These are phyloP conservation scores for Curvularia sp. DNA, from an alignment of 2,329 filamentous ascomycete species.

Conservation along the genomic window DNA sequence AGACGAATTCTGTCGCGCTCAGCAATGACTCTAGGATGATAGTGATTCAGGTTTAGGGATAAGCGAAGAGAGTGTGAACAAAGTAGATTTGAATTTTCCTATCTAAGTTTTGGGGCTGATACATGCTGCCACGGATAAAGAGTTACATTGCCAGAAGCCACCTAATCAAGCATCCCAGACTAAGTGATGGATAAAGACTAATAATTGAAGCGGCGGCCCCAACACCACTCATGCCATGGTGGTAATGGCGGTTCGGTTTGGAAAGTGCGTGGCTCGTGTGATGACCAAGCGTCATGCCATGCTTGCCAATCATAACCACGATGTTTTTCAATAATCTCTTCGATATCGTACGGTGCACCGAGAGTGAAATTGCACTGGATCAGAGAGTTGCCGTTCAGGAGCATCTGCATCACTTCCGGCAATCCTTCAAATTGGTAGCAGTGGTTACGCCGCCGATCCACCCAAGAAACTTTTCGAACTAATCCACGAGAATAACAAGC, in stretches of 20 bases:
- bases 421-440: neutral
- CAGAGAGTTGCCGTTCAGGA: neutral
- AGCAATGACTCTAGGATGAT: no score
- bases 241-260: constrained; percentile 1
- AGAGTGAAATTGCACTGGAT: neutral
- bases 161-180: neutral
- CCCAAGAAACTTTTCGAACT: neutral
- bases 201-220: neutral
- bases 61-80: no score
- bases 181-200: neutral
- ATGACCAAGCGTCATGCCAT: neutral
- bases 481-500: neutral
- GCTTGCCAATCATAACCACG: neutral
- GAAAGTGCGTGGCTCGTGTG: neutral
- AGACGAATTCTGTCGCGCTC: no score
- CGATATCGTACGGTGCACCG: neutral
- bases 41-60: no score
- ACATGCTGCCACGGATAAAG: no score
- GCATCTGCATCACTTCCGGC: neutral
- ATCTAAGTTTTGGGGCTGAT: no score
- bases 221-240: neutral
- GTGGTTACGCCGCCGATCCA: neutral
- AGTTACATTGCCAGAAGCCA: no score
- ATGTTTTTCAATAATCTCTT: neutral
- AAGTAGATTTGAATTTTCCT: no score